A percentile compares a stretch with the other conserved stretches of the same genome.
Evolutionary conservation across 1,139 yeast genomes (phyloP).

Genomic region (Pichiaceae sp.): DNA sequence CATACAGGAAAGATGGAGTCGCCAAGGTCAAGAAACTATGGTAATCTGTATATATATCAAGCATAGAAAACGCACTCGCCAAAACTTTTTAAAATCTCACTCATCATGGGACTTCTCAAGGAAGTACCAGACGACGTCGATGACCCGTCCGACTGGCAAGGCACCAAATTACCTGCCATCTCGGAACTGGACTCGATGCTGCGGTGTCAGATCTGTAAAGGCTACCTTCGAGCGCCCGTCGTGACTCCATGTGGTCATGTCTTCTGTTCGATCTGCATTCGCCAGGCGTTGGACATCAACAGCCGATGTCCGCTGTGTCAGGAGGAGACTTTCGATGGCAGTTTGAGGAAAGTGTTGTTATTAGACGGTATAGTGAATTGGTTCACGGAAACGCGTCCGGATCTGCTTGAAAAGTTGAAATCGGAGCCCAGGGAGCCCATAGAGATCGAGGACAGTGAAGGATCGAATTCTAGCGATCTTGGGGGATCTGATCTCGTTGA

Average conservation of each 20-base stretch:
- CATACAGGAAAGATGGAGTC: constrained; percentile 15
- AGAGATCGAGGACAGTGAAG: not conserved
- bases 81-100: not conserved
- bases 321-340: constrained; percentile 61
- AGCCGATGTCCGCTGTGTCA: constrained; percentile 77
- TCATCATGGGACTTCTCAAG: constrained; percentile 6
- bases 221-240: constrained; percentile 73
- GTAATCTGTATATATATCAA: constrained; percentile 8
- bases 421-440: too few species aligned
- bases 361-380: constrained; percentile 65
- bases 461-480: too few species aligned
- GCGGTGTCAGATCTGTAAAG: constrained; percentile 90
- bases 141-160: constrained; percentile 68
- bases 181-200: constrained; percentile 60
- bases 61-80: not conserved
- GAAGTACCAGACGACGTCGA: constrained; percentile 27
- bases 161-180: constrained; percentile 46
- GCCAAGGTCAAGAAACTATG: constrained; percentile 18
- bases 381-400: constrained; percentile 38
- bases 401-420: constrained; percentile 24
- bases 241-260: constrained; percentile 83
- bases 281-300: constrained; percentile 55
- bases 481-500: too few species aligned
- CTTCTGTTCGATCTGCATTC: constrained; percentile 83
- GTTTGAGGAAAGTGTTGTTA: constrained; percentile 58